Conservation (phyloP, 805 yeast species). For the Ogataea paradorogensis region DNA sequence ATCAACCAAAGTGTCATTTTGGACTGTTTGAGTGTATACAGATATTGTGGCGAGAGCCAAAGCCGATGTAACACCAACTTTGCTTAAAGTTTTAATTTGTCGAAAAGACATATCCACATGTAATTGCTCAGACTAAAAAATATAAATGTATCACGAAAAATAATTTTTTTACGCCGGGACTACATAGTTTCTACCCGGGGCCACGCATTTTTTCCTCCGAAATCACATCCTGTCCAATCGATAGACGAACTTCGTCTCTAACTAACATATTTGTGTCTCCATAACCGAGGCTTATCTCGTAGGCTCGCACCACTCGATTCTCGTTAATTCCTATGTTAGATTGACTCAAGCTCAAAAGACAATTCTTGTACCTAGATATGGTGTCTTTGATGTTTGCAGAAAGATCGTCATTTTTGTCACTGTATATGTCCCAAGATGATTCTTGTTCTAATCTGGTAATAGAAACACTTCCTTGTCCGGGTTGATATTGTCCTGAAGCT, state of each 20-base stretch:
- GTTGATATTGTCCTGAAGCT: conserved; percentile 38
- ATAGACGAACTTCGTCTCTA: conserved; percentile 68
- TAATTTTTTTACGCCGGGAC: no score
- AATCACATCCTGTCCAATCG: conserved; percentile 69
- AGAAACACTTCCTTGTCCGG: conserved; percentile 60
- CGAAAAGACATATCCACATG: conserved; percentile 8
- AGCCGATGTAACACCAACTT: conserved; percentile 12
- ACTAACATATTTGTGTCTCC: conserved; percentile 67
- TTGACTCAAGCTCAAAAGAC: conserved; percentile 74
- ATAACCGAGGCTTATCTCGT: conserved; percentile 85
- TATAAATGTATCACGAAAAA: not conserved
- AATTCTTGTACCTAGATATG: conserved; percentile 82
- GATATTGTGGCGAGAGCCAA: conserved; percentile 11
- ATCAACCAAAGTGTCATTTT: conserved; percentile 12
- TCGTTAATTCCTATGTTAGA: conserved; percentile 88
- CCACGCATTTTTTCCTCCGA: conserved; percentile 78
- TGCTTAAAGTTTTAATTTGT: conserved; percentile 5
- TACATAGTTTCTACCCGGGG: not conserved
- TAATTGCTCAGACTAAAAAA: conserved; percentile 1
- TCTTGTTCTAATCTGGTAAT: conserved; percentile 85
- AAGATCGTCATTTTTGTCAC: conserved; percentile 81
- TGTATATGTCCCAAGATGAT: conserved; percentile 91
- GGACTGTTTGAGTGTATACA: conserved; percentile 8
- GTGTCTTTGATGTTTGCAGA: conserved; percentile 60
- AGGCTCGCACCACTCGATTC: conserved; percentile 71